Evolutionary conservation across 176 grass and related monocot species (phyloP).

Genomic region (Oryza glaberrima): DNA sequence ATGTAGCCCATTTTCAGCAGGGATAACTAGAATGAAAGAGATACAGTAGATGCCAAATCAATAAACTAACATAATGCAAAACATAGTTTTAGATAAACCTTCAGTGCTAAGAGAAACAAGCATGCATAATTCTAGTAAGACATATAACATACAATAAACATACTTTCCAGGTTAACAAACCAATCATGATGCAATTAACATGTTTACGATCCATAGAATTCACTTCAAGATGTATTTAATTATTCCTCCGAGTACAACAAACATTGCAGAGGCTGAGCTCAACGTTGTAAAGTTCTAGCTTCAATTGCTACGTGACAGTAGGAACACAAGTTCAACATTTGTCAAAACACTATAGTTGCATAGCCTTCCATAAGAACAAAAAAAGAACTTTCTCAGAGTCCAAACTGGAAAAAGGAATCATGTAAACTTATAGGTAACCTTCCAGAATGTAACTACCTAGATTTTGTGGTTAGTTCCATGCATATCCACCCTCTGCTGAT

Average conservation of each 20-base stretch:
- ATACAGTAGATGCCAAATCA: slow-evolving; percentile 44
- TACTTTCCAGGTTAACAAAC: slow-evolving; percentile 27
- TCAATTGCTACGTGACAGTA: slow-evolving; percentile 12
- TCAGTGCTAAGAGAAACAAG: slow-evolving; percentile 18
- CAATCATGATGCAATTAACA: slow-evolving; percentile 1
- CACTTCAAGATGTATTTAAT: slow-evolving; percentile 8
- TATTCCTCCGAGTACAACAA: not conserved
- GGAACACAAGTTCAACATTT: slow-evolving; percentile 26
- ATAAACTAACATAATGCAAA: slow-evolving; percentile 29
- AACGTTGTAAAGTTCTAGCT: slow-evolving; percentile 13
- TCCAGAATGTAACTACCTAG: too few species aligned
- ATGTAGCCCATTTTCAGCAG: slow-evolving; percentile 72
- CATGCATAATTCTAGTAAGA: slow-evolving; percentile 35
- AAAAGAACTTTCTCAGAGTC: not conserved
- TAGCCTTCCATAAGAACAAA: slow-evolving; percentile 4
- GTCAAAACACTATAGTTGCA: slow-evolving; percentile 16
- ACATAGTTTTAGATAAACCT: not conserved
- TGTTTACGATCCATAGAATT: slow-evolving; percentile 9
- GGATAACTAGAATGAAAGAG: slow-evolving; percentile 67
- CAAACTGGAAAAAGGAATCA: too few species aligned
- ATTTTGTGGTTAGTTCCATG: too few species aligned
- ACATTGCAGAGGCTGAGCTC: not conserved
- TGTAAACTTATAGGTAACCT: too few species aligned
- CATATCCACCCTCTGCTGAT: too few species aligned
- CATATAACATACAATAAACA: not conserved